A percentile compares a stretch with the other conserved stretches of the same genome.
These are phyloP conservation scores for Populus simonii DNA, from an alignment of 345 rosid genomes.

Conservation along the genomic window DNA sequence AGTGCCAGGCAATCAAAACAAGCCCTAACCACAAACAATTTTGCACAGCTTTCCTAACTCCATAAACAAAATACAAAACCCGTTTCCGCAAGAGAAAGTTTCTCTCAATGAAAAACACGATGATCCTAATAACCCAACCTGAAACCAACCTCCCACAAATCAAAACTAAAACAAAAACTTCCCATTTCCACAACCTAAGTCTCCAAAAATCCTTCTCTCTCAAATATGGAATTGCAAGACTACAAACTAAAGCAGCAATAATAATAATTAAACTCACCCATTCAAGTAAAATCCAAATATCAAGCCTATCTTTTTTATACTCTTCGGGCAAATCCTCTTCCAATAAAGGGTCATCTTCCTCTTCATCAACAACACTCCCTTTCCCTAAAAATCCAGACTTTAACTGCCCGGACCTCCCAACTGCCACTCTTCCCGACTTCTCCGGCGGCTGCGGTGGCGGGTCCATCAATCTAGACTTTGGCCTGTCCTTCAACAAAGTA, in stretches of 20 bases:
- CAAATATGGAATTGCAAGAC: constrained; percentile 11
- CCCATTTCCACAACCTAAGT: constrained; percentile 32
- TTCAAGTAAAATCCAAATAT: constrained; percentile 22
- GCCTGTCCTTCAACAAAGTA: constrained; percentile 21
- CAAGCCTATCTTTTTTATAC: constrained; percentile 15
- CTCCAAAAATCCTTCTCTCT: constrained; percentile 16
- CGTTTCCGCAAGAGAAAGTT: constrained; percentile 32
- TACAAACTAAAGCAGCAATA: constrained; percentile 26
- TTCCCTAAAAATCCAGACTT: constrained; percentile 30
- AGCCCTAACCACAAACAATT: constrained; percentile 37
- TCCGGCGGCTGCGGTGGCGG: constrained; percentile 14
- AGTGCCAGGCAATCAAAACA: constrained; percentile 37
- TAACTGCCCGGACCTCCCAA: constrained; percentile 25
- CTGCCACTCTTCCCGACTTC: constrained; percentile 20
- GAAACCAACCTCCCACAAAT: constrained; percentile 34
- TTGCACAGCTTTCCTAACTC: constrained; percentile 32
- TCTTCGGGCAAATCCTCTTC: constrained; percentile 30
- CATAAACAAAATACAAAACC: constrained; percentile 32
- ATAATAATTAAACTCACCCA: constrained; percentile 30
- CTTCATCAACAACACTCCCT: constrained; percentile 20
- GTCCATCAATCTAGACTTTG: constrained; percentile 32
- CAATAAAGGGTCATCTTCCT: constrained; percentile 28
- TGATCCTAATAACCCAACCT: constrained; percentile 28
- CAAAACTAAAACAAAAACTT: constrained; percentile 16
- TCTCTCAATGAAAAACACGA: constrained; percentile 34